Evolutionary conservation across 1,284 basidiomycete species (phyloP).

Genomic region (Austropuccinia psidii): DNA sequence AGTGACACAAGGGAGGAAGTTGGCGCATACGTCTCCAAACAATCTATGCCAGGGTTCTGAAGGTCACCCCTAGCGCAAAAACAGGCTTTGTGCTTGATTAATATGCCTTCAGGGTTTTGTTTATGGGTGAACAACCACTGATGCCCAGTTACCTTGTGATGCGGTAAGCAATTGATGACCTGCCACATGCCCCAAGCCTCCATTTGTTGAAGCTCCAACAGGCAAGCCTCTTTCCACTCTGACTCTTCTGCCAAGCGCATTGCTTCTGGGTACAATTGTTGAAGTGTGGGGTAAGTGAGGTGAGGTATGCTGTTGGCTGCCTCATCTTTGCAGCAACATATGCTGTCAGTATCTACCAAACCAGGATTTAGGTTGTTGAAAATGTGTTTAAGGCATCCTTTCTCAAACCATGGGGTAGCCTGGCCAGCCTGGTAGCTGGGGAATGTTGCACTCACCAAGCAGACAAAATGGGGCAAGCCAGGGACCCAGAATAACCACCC

Average conservation of each 20-base stretch:
- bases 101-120: too few relatives aligned
- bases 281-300: neutral
- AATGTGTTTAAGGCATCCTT: neutral
- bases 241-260: neutral
- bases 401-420: neutral
- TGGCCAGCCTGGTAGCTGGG: neutral
- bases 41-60: too few relatives aligned
- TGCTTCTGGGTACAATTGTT: neutral
- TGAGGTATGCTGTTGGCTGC: neutral
- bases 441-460: neutral
- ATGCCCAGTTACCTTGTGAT: too few relatives aligned
- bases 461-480: neutral
- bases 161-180: too few relatives aligned
- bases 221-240: neutral
- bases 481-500: constrained; percentile 11
- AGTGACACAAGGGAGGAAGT: too few relatives aligned
- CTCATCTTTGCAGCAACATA: neutral
- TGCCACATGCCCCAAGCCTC: too few relatives aligned
- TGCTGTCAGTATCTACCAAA: neutral
- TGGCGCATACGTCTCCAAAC: too few relatives aligned
- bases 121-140: too few relatives aligned
- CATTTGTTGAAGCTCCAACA: neutral
- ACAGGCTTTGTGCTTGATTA: too few relatives aligned
- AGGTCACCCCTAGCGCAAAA: too few relatives aligned
- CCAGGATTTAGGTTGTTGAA: neutral